These are phyloP conservation scores for Aspergillus fijiensis DNA, from an alignment of 2,329 filamentous ascomycete genomes.

Conservation along the genomic window DNA sequence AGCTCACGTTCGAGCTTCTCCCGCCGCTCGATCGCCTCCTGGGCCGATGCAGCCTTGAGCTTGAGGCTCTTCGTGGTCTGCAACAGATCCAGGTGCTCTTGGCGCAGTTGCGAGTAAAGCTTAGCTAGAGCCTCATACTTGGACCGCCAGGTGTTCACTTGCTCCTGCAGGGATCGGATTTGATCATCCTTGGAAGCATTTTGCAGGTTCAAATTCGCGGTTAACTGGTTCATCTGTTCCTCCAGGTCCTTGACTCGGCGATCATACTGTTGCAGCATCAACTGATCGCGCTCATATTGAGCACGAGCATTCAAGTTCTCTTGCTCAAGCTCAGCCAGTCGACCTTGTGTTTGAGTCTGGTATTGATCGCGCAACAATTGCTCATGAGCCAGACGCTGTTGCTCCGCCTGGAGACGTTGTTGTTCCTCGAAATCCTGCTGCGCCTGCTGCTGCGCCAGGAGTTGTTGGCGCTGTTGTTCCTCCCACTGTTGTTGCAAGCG, in stretches of 20 bases:
- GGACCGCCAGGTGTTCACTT: slow-evolving; percentile 94
- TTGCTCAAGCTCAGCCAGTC: slow-evolving; percentile 90
- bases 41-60: slow-evolving; percentile 92
- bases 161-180: slow-evolving; percentile 87
- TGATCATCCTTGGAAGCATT: slow-evolving; percentile 90
- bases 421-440: slow-evolving; percentile 97
- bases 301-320: slow-evolving; percentile 92
- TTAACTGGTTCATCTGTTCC: slow-evolving; percentile 77
- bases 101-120: slow-evolving; percentile 91
- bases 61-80: slow-evolving; percentile 97
- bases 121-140: slow-evolving; percentile 98
- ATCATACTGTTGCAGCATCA: slow-evolving; percentile 96
- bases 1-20: slow-evolving; percentile 97
- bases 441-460: slow-evolving; percentile 78
- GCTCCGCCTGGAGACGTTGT: slow-evolving; percentile 80
- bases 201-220: slow-evolving; percentile 81
- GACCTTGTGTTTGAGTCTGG: slow-evolving; percentile 89
- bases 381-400: slow-evolving; percentile 87
- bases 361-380: slow-evolving; percentile 85
- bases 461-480: slow-evolving; percentile 74
- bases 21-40: slow-evolving; percentile 90
- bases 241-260: slow-evolving; percentile 91
- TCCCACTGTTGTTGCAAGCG: slow-evolving; percentile 85
- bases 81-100: slow-evolving; percentile 90
- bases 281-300: slow-evolving; percentile 94